phyloP scores from a whole-genome alignment of 768 basidiomycete genomes.

The Xerocomus potaroensis region DNA sequence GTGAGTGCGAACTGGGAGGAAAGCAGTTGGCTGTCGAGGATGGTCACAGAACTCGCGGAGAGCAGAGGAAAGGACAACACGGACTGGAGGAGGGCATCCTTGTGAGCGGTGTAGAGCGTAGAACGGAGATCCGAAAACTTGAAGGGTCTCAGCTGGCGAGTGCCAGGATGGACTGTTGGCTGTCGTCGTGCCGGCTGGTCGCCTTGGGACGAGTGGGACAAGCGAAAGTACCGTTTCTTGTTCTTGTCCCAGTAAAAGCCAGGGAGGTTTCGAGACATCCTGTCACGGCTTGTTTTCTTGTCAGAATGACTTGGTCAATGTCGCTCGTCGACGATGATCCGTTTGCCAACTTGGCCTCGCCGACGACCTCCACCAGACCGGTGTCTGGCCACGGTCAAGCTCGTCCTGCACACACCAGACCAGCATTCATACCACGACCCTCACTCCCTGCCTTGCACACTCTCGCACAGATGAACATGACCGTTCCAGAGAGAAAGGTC shows the following conservation, averaged over 20 bases:
- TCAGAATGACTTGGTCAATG: neutral
- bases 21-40: conserved; percentile 35
- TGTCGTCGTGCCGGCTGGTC: neutral
- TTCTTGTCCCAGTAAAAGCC: conserved; percentile 54
- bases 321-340: conserved; percentile 71
- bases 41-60: neutral
- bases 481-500: conserved; percentile 36
- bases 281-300: neutral
- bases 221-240: conserved; percentile 54
- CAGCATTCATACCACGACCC: conserved; percentile 38
- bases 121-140: conserved; percentile 15
- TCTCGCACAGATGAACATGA: conserved; percentile 34
- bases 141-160: neutral
- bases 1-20: conserved; percentile 39
- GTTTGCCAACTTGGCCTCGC: conserved; percentile 54
- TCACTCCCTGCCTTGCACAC: conserved; percentile 41
- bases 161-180: neutral
- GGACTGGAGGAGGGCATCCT: conserved; percentile 26
- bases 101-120: conserved; percentile 13
- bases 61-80: conserved; percentile 7
- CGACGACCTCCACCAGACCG: conserved; percentile 31
- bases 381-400: conserved; percentile 29
- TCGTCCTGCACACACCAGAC: conserved; percentile 40
- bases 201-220: neutral
- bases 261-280: conserved; percentile 39